phyloP scores from a whole-genome alignment of 495 filamentous ascomycete species.

The Opeltia flavorubescens region DNA sequence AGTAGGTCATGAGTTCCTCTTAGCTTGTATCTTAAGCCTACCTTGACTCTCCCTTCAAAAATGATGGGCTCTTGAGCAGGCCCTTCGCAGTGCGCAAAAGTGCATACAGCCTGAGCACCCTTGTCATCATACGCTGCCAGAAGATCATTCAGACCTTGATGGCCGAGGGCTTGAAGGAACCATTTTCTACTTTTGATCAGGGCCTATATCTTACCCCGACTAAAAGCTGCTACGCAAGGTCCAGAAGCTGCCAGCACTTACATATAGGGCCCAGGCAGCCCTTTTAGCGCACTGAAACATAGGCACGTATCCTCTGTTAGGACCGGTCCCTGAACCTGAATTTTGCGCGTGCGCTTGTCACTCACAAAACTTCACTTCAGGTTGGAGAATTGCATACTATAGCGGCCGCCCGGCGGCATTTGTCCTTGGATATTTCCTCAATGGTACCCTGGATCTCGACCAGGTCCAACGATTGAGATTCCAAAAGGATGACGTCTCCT shows the following conservation, averaged over 20 bases:
- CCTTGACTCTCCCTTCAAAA: constrained; percentile 76
- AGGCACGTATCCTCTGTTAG: constrained; percentile 92
- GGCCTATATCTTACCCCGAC: not conserved
- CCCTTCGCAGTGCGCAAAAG: constrained; percentile 80
- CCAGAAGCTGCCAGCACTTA: constrained; percentile 29
- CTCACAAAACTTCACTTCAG: not conserved
- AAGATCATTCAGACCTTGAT: constrained; percentile 76
- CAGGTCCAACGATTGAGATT: constrained; percentile 61
- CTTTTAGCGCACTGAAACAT: constrained; percentile 78
- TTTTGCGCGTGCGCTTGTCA: not conserved
- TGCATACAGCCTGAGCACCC: constrained; percentile 83
- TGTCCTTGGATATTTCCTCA: constrained; percentile 79
- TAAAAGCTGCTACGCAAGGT: not conserved
- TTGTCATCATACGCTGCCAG: constrained; percentile 84
- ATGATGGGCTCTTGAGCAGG: constrained; percentile 75
- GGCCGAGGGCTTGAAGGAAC: constrained; percentile 73
- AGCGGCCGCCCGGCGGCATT: constrained; percentile 66
- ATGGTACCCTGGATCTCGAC: constrained; percentile 85
- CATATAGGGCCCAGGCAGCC: constrained; percentile 96
- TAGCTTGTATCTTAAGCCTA: constrained; percentile 8
- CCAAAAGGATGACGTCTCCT: constrained; percentile 53
- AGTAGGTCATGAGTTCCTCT: not conserved
- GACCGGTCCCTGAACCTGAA: constrained; percentile 68
- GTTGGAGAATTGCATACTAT: constrained; percentile 26
- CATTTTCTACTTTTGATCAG: constrained; percentile 52